Evolutionary conservation across 2,329 filamentous ascomycete species (phyloP), one percentile per base, ranked within the genome.

Genomic region (Grosmannia huntii): DNA sequence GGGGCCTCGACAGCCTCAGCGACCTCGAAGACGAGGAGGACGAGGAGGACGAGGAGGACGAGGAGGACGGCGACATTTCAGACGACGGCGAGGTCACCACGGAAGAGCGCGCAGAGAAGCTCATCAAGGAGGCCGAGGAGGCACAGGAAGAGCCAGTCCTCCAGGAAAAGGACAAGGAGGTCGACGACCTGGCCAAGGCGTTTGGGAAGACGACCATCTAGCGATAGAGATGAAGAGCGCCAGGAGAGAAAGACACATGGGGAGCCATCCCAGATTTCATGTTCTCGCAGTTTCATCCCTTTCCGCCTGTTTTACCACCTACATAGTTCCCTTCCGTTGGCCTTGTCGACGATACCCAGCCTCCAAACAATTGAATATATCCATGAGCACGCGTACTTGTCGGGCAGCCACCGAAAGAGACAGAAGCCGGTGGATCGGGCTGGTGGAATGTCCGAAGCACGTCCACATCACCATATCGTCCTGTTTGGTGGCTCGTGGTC

Each of bases 1-100:
- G 89, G 88, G 89, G 89, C 48, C 72, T 96, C 27, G 92, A 96
- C 68, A 87, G 87, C 67, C 80, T 96, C 51, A 87, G 87, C 65
- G 91, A 96, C 65, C 82, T 96, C 2, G 89, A 92, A 65, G 88
- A 90, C 60, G 85, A 89, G 11, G 81, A 83, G 14, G 82, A 81
- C 59, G 85, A 82, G 1, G 84, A 88, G 5, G 83, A 85, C 27
- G 84, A 86, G 3, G 85, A 85, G 14, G 84, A 84, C 16, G 80
- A 83, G 27, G 83, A 84, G 7, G 84, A 84, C 31, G 31, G 11
- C 31, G 31, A 33, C 27, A 28, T 4, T 1, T 41, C 38, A 12
- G 19, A 44, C 41, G 85, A 86, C 7, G 84, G 87, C 2, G 83
- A 86, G 55, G 38, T 55, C 27, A 56, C 54, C 53, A 75, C 77